Conservation (phyloP, 176 grass and related monocot species). For the Oryza rufipogon region DNA sequence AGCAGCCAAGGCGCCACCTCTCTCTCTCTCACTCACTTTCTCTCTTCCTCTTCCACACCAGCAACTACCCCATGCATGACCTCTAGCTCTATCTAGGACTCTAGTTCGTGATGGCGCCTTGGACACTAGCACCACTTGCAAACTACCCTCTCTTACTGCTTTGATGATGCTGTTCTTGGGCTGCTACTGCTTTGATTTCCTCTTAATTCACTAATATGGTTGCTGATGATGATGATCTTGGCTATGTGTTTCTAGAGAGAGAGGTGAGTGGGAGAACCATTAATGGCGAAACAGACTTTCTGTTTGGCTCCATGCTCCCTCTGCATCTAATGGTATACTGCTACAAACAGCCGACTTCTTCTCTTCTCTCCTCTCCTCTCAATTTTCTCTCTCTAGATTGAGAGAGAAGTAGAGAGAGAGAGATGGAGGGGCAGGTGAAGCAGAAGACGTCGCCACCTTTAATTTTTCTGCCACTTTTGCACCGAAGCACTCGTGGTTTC, state of each 20-base stretch:
- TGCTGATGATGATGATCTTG: background rate
- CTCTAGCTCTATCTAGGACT: constrained; percentile 43
- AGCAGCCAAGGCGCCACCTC: constrained; percentile 44
- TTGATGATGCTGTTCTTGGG: no score
- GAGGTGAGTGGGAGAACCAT: constrained; percentile 38
- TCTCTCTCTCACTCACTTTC: constrained; percentile 37
- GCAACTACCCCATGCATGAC: constrained; percentile 47
- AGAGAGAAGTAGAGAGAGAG: background rate
- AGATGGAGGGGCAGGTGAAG: constrained; percentile 51
- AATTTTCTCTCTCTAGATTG: background rate
- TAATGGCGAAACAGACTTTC: constrained; percentile 76
- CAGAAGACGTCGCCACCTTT: constrained; percentile 42
- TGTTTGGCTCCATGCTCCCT: constrained; percentile 65
- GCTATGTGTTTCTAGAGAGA: constrained; percentile 43
- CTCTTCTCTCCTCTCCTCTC: constrained; percentile 35
- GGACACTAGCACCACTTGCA: constrained; percentile 51
- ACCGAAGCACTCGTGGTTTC: background rate
- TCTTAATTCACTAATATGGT: background rate
- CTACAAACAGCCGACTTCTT: constrained; percentile 53
- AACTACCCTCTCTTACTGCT: constrained; percentile 21
- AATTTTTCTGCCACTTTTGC: constrained; percentile 33
- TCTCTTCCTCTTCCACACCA: constrained; percentile 34
- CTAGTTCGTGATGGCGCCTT: constrained; percentile 52
- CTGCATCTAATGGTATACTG: constrained; percentile 54
- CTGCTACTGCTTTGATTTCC: background rate